Conservation (phyloP, 106 monocot species). For the Apostasia shenzhenica region DNA sequence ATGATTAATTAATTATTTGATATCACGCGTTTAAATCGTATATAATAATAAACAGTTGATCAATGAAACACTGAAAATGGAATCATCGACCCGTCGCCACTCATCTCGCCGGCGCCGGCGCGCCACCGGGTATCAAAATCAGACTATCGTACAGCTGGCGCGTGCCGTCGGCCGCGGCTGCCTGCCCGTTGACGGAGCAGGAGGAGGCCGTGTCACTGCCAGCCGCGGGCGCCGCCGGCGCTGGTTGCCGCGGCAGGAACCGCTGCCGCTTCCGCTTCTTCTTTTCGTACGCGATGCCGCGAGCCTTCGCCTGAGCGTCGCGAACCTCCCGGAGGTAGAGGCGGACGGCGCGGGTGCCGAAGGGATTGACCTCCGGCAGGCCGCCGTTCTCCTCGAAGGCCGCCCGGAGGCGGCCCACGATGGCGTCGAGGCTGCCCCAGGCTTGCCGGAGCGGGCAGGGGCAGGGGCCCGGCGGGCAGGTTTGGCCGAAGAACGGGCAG, state of each 20-base stretch:
- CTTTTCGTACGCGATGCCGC: neutral
- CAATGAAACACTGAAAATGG: too few relatives aligned
- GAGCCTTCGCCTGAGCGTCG: neutral
- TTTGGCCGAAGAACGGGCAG: slow-evolving; percentile 10
- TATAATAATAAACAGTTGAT: too few relatives aligned
- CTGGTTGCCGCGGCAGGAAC: neutral
- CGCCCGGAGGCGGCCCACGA: slow-evolving; percentile 6
- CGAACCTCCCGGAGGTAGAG: neutral
- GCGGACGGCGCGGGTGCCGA: slow-evolving; percentile 1
- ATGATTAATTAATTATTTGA: too few relatives aligned
- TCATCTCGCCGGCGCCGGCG: too few relatives aligned
- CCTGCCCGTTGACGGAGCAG: too few relatives aligned
- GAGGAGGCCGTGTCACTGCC: too few relatives aligned
- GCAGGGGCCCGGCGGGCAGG: slow-evolving; percentile 7
- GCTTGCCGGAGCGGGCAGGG: slow-evolving; percentile 4
- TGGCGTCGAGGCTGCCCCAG: neutral
- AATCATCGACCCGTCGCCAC: too few relatives aligned
- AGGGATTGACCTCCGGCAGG: neutral
- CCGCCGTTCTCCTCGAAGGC: slow-evolving; percentile 13
- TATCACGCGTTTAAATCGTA: too few relatives aligned
- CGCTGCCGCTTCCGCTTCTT: neutral
- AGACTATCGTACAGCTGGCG: too few relatives aligned
- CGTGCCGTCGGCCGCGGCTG: too few relatives aligned
- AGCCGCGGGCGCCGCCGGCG: too few relatives aligned
- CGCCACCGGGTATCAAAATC: too few relatives aligned